Base-by-base conservation (phyloP, 768 basidiomycete genomes). In the Gyrodon lividus region DNA sequence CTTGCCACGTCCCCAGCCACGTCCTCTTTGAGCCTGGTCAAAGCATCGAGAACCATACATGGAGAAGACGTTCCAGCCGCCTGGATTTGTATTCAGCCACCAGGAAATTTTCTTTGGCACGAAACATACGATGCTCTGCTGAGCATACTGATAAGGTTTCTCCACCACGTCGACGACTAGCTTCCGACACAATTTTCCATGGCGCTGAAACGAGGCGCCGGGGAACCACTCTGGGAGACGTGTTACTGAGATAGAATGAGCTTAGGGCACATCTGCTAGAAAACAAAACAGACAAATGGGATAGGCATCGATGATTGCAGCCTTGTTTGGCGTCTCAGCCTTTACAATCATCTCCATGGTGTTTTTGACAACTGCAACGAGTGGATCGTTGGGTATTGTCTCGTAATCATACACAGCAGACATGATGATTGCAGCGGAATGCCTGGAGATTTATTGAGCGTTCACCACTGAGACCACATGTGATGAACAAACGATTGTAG, bases 141-240 rank as follows among this genome's bases (percentile, higher is more conserved):
- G 41, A 10, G 49, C 55, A 34, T 48, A 50, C 17, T 53, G 28
- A n/a, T 42, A 46, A 22, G 56, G 47, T 24, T 33, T 43, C 16
- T 54, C 41, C 5, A 43, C 38, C 51, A 57, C 30, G 58, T 52
- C 46, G 59, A 54, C 58, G 24, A 65, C 58, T 2, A 51, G 50
- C 31, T 61, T 59, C 16, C 64, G 61, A 75, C 76, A 78, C 28
- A 51, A 55, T 6, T 65, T 58, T 16, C 76, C 80, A 0, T 74
- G 63, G 23, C 70, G 68, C 49, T 74, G 74, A 65, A 78, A 81
- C 0, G 56, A 60, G 1, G 73, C 72, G 9, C 76, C 75, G 7
- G 79, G 80, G 20, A 81, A 58, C 67, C 73, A 80, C 3, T 71
- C 61, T 1, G 80, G 80, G 12, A 80, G 52, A 40, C 72, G 74